Evolutionary conservation across 352 stramenopile genomes (phyloP).

Genomic region (Globisporangium spiculum): DNA sequence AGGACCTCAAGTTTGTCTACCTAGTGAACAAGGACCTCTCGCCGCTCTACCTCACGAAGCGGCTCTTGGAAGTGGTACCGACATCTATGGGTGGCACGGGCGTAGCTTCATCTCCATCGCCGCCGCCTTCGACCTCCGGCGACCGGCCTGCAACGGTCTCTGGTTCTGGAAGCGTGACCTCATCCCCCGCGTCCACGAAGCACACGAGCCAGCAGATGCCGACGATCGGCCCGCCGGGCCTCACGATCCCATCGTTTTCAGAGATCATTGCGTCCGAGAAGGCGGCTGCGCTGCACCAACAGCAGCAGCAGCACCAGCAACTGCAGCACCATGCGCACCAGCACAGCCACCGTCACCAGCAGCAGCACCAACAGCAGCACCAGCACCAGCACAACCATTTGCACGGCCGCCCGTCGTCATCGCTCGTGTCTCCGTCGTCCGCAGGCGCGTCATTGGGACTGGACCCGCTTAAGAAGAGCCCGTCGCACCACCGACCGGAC

Average conservation of each 20-base stretch:
- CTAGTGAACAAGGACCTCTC: constrained; percentile 83
- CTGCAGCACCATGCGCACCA: constrained; percentile 28
- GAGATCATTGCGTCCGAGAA: constrained; percentile 24
- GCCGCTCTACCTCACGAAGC: constrained; percentile 72
- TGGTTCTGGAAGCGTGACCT: constrained; percentile 10
- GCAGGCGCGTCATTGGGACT: not conserved
- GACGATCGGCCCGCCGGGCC: constrained; percentile 15
- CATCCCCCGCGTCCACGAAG: constrained; percentile 18
- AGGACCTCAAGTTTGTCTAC: constrained; percentile 88
- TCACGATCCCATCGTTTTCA: constrained; percentile 21
- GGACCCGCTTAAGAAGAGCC: constrained; percentile 11
- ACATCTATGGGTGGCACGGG: constrained; percentile 32
- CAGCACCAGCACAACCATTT: constrained; percentile 21
- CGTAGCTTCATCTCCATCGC: constrained; percentile 26
- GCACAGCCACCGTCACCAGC: constrained; percentile 22
- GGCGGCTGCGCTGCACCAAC: constrained; percentile 9
- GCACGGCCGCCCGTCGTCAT: constrained; percentile 7
- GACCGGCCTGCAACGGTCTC: not conserved
- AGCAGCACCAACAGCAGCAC: constrained; percentile 31
- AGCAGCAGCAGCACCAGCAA: constrained; percentile 21
- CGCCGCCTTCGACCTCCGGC: constrained; percentile 17
- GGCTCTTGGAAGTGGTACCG: constrained; percentile 68
- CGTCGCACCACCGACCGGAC: constrained; percentile 6
- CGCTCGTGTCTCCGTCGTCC: not conserved
- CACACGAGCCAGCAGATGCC: constrained; percentile 13